Conservation (phyloP, 2,329 filamentous ascomycete species). For the Fusarium nygamai region DNA sequence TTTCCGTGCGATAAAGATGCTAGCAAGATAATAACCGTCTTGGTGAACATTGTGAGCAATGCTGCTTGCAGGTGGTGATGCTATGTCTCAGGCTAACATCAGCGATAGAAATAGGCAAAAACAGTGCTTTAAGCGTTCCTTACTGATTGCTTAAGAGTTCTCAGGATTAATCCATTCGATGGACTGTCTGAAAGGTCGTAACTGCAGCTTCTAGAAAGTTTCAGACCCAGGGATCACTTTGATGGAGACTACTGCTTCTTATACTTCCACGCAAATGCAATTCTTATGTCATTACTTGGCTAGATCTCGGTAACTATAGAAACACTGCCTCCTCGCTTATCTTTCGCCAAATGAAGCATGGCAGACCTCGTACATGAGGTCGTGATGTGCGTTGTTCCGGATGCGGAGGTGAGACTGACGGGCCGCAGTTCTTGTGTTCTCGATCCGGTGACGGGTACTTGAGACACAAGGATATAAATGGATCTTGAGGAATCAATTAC, state of each 20-base stretch:
- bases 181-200: accelerated
- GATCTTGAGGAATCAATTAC: background rate
- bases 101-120: background rate
- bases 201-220: background rate
- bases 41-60: slow-evolving; percentile 7
- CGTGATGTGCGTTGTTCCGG: slow-evolving; percentile 5
- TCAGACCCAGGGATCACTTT: background rate
- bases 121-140: background rate
- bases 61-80: background rate
- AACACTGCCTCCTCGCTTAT: background rate
- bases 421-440: background rate
- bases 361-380: background rate
- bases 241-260: background rate
- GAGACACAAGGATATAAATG: background rate
- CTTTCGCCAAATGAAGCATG: slow-evolving; percentile 30
- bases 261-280: background rate
- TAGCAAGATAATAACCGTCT: background rate
- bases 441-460: background rate
- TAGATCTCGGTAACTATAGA: background rate
- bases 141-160: background rate
- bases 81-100: background rate
- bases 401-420: slow-evolving; percentile 12
- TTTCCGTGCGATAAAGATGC: background rate
- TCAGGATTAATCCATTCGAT: accelerated
- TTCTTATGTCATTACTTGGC: background rate